Evolutionary conservation across 257 asterid genomes (phyloP).

Genomic region (Solanum gandarillasii): DNA sequence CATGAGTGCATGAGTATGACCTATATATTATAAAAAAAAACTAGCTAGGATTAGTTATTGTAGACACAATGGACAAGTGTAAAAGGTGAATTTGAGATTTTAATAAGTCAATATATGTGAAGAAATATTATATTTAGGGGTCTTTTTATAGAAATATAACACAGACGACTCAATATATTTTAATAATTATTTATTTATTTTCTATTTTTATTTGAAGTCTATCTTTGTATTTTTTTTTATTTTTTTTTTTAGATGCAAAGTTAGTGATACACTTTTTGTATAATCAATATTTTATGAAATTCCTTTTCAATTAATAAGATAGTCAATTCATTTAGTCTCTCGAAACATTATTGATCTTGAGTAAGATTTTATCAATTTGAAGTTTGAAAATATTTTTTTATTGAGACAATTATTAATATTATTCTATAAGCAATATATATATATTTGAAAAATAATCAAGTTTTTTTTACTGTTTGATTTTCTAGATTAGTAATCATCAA

Average conservation of each 20-base stretch:
- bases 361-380: background rate
- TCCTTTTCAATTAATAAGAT: background rate
- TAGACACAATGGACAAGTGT: too few species aligned
- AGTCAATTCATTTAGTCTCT: background rate
- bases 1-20: background rate
- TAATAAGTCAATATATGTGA: too few species aligned
- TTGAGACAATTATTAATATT: background rate
- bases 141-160: background rate
- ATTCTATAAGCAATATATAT: background rate
- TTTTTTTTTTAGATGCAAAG: background rate
- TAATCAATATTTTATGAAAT: background rate
- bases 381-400: background rate
- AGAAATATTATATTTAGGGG: background rate
- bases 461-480: background rate
- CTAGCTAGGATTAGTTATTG: background rate
- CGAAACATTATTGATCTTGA: background rate
- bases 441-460: background rate
- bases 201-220: background rate
- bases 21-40: background rate
- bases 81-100: too few species aligned
- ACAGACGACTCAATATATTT: background rate
- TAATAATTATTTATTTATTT: background rate
- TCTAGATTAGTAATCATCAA: background rate
- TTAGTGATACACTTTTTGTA: background rate
- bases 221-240: background rate